Conservation (phyloP, 164 flowering plant species). For the Chimonanthus praecox region DNA sequence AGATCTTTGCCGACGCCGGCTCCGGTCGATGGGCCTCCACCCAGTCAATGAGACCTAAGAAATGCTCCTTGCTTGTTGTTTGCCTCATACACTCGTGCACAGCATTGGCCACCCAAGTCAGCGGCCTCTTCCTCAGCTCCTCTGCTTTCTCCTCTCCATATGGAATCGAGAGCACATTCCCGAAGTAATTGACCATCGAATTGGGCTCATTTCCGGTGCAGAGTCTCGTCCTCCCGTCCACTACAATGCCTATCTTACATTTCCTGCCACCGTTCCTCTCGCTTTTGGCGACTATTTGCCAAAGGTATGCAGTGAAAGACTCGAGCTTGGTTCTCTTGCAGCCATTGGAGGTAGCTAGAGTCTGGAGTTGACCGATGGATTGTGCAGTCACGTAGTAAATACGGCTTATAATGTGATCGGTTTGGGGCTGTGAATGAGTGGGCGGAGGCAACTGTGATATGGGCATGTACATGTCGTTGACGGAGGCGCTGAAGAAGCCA, state of each 20-base stretch:
- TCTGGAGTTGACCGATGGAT: constrained; percentile 6
- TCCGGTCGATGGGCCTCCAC: constrained; percentile 29
- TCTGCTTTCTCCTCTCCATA: constrained; percentile 10
- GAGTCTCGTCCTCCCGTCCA: constrained; percentile 12
- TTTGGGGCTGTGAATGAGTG: background rate
- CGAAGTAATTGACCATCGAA: constrained; percentile 22
- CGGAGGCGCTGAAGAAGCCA: background rate
- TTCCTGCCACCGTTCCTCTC: background rate
- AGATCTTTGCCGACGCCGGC: constrained; percentile 20
- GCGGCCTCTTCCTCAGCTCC: constrained; percentile 15
- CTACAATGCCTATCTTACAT: constrained; percentile 12
- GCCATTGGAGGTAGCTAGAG: background rate
- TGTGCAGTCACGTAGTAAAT: constrained; percentile 6
- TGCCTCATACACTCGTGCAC: constrained; percentile 14
- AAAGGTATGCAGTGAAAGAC: constrained; percentile 10
- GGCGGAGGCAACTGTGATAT: constrained; percentile 1
- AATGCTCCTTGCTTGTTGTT: constrained; percentile 26
- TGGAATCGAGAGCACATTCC: constrained; percentile 34
- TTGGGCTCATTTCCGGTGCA: background rate
- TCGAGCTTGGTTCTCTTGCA: constrained; percentile 7
- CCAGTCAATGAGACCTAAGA: constrained; percentile 29
- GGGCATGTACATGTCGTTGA: constrained; percentile 6
- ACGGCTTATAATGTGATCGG: constrained; percentile 9
- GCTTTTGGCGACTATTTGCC: constrained; percentile 6
- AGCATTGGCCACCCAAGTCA: constrained; percentile 20